phyloP scores from a whole-genome alignment of 441 rosid species.

The Populus hybrid region DNA sequence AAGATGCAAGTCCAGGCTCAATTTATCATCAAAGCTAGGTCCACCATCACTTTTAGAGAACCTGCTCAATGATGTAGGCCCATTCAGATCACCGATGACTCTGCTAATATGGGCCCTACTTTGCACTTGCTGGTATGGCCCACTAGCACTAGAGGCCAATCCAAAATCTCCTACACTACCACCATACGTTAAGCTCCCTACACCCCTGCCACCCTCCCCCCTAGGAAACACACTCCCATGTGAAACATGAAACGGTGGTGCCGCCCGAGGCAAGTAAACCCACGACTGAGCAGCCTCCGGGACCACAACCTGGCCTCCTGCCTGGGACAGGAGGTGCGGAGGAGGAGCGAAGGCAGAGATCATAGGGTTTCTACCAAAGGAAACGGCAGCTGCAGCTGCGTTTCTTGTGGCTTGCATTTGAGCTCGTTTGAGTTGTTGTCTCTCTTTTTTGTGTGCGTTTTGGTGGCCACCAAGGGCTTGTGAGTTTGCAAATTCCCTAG shows the following conservation, averaged over 20 bases:
- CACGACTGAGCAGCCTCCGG: slow-evolving; percentile 49
- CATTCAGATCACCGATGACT: slow-evolving; percentile 26
- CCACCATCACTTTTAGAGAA: slow-evolving; percentile 62
- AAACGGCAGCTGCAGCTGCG: slow-evolving; percentile 61
- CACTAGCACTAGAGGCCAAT: slow-evolving; percentile 25
- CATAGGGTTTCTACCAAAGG: slow-evolving; percentile 73
- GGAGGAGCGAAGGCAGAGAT: slow-evolving; percentile 88
- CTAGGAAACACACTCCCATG: slow-evolving; percentile 62
- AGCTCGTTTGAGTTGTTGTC: slow-evolving; percentile 61
- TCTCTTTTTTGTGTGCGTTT: slow-evolving; percentile 56
- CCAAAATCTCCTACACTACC: slow-evolving; percentile 37
- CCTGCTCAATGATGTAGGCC: slow-evolving; percentile 44
- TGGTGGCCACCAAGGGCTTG: slow-evolving; percentile 99
- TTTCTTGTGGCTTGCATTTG: slow-evolving; percentile 77
- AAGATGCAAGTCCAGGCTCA: slow-evolving; percentile 89
- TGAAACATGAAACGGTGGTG: slow-evolving; percentile 66
- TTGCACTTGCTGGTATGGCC: slow-evolving; percentile 24
- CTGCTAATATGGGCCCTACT: slow-evolving; percentile 31
- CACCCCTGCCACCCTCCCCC: slow-evolving; percentile 27
- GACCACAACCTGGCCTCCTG: slow-evolving; percentile 38
- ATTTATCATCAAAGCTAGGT: slow-evolving; percentile 55
- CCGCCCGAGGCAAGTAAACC: slow-evolving; percentile 71
- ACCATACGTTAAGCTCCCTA: slow-evolving; percentile 34
- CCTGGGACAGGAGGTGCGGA: slow-evolving; percentile 57
- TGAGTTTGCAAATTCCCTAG: slow-evolving; percentile 87